phyloP scores from a whole-genome alignment of 2,329 filamentous ascomycete species.

The Exophiala xenobiotica region DNA sequence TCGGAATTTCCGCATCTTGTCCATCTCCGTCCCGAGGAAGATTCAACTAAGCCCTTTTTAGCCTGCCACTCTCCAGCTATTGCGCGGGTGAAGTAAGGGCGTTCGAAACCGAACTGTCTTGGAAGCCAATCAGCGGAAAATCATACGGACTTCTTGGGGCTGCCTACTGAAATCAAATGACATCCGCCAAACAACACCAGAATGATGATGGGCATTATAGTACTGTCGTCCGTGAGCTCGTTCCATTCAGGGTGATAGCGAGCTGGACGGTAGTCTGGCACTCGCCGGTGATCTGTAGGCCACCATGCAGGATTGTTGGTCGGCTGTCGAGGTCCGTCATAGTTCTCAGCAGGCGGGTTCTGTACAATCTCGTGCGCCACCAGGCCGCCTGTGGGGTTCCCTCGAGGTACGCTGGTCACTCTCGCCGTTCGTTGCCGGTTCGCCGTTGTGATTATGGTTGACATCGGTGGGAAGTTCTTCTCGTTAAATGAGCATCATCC shows the following conservation, averaged over 20 bases:
- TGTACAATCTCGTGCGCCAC: too few relatives aligned
- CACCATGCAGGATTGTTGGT: conserved; percentile 42
- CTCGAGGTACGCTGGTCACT: too few relatives aligned
- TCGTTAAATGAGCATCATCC: too few relatives aligned
- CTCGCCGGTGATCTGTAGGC: conserved; percentile 49
- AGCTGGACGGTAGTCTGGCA: conserved; percentile 48
- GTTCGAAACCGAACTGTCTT: too few relatives aligned
- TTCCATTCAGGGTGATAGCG: conserved; percentile 10
- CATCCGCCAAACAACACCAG: conserved; percentile 7
- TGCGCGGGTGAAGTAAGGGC: neutral
- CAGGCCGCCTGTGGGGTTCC: too few relatives aligned
- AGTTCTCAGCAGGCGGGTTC: neutral
- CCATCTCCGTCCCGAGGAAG: too few relatives aligned
- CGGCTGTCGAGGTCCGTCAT: conserved; percentile 2
- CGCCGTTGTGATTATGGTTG: too few relatives aligned
- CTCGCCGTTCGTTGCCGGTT: too few relatives aligned
- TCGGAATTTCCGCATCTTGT: too few relatives aligned
- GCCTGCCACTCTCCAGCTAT: conserved; percentile 13
- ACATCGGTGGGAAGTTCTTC: too few relatives aligned
- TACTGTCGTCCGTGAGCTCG: conserved; percentile 4
- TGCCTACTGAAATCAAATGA: neutral
- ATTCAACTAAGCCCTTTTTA: too few relatives aligned
- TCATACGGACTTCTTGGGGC: neutral
- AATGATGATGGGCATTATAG: neutral
- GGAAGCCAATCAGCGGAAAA: neutral